Evolutionary conservation across 345 rosid genomes (phyloP).

Genomic region (Luvunga scandens): DNA sequence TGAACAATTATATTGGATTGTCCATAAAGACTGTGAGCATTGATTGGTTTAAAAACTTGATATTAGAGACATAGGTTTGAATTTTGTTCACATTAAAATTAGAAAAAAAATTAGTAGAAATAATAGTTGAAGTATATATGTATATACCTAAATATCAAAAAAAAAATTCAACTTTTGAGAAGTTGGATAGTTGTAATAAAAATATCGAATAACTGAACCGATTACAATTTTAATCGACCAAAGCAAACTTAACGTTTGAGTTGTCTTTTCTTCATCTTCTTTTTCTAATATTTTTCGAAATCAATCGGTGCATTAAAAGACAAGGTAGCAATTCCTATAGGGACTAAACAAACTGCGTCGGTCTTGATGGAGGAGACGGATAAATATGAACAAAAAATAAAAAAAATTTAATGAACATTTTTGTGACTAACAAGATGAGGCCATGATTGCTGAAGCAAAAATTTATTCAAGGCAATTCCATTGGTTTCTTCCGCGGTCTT

Average conservation of each 20-base stretch:
- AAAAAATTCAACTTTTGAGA: neutral
- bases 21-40: no score
- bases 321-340: neutral
- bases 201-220: neutral
- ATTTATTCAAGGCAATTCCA: neutral
- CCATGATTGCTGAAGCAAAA: neutral
- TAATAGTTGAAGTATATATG: no score
- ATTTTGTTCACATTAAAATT: no score
- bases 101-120: no score
- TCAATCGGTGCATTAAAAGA: neutral
- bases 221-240: no score
- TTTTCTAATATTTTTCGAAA: neutral
- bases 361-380: neutral
- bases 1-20: neutral
- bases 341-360: neutral
- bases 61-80: no score
- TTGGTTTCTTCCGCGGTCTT: neutral
- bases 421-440: neutral
- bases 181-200: neutral
- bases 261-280: no score
- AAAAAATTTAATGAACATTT: neutral
- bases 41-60: no score
- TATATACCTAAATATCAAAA: no score
- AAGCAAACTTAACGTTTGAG: no score
- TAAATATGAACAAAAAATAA: neutral